Percentiles rank a stretch among this genome's conserved stretches.
Conservation (phyloP, 2,329 filamentous ascomycete genomes). For the Fusarium anthophilum region DNA sequence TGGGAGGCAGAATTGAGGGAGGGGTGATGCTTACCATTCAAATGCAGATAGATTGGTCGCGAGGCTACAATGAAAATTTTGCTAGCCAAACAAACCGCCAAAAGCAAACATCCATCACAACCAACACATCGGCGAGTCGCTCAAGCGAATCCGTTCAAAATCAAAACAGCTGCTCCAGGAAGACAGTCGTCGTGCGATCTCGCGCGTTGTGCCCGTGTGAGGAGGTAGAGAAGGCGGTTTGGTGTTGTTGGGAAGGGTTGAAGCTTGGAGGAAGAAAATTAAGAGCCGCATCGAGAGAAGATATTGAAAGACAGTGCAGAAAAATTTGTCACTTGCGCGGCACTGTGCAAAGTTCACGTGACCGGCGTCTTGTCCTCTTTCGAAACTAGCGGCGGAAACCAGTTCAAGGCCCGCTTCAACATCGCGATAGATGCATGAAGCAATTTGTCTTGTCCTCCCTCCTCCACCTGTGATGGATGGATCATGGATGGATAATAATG, state of each 20-base stretch:
- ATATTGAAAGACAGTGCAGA: conserved; percentile 48
- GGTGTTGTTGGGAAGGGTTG: conserved; percentile 29
- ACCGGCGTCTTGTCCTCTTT: not conserved
- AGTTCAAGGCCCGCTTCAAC: conserved; percentile 11
- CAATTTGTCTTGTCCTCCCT: conserved; percentile 24
- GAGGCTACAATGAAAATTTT: conserved; percentile 12
- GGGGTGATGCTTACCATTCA: conserved; percentile 39
- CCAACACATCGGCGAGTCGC: not conserved
- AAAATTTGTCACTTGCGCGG: conserved; percentile 39
- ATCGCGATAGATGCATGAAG: conserved; percentile 43
- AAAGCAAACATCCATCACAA: not conserved
- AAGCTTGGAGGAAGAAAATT: conserved; percentile 22
- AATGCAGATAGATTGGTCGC: not conserved
- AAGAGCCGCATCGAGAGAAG: conserved; percentile 38
- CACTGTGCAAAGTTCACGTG: conserved; percentile 45
- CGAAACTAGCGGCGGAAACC: conserved; percentile 34
- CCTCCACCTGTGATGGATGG: conserved; percentile 2
- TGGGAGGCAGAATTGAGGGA: conserved; percentile 31
- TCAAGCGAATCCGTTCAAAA: conserved; percentile 21
- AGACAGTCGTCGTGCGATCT: conserved; percentile 9
- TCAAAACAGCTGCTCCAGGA: conserved; percentile 25
- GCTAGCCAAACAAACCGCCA: conserved; percentile 7
- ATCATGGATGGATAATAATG: not conserved
- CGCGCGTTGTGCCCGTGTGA: conserved; percentile 14
- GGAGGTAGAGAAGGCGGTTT: conserved; percentile 6